Conservation (phyloP, 176 grass and related monocot species). For the Aegilops tauschii region DNA sequence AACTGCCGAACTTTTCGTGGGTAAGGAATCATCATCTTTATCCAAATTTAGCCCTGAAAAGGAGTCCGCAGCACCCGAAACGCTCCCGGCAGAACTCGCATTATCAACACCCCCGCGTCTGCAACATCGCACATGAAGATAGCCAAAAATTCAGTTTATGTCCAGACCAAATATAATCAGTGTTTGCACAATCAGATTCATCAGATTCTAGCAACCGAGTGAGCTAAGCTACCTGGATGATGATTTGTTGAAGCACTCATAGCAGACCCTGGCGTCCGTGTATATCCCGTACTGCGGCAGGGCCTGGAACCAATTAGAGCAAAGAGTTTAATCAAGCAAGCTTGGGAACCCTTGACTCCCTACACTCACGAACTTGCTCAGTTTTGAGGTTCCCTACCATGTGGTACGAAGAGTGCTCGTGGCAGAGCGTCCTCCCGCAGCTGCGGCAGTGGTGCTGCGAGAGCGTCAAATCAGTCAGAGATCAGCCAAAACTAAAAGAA, state of each 20-base stretch:
- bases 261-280: constrained; percentile 87
- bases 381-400: constrained; percentile 44
- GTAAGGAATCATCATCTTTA: constrained; percentile 38
- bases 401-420: constrained; percentile 93
- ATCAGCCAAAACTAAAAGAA: neutral
- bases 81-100: neutral
- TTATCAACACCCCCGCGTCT: constrained; percentile 46
- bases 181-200: neutral
- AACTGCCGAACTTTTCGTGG: constrained; percentile 26
- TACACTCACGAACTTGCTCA: neutral
- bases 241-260: constrained; percentile 74
- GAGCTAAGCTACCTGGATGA: constrained; percentile 68
- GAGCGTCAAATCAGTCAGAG: neutral
- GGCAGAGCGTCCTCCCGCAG: constrained; percentile 91
- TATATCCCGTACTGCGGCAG: constrained; percentile 89
- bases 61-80: constrained; percentile 40
- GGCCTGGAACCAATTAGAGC: constrained; percentile 50
- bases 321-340: neutral
- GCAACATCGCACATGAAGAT: constrained; percentile 22
- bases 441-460: constrained; percentile 90
- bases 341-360: neutral
- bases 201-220: neutral
- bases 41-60: constrained; percentile 76
- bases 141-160: neutral
- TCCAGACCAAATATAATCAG: neutral